Conservation (phyloP, 352 stramenopile genomes). For the Globisporangium carolinianum region DNA sequence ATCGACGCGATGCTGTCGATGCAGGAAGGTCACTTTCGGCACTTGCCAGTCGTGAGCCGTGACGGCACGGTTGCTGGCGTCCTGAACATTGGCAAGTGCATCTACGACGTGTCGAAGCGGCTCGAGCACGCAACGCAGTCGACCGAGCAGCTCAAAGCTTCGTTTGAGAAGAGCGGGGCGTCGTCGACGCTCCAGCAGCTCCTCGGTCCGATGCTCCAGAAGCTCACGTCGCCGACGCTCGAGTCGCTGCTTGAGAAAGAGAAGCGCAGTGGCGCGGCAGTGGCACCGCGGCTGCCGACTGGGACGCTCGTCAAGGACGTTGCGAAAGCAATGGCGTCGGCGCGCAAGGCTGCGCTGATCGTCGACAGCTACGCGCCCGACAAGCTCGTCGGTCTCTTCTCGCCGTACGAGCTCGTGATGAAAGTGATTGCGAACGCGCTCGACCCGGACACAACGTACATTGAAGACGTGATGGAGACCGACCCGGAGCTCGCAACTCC, state of each 20-base stretch:
- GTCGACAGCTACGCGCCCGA: constrained; percentile 85
- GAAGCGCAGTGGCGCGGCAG: constrained; percentile 24
- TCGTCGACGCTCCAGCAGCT: constrained; percentile 75
- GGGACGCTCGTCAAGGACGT: constrained; percentile 79
- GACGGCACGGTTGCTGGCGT: constrained; percentile 90
- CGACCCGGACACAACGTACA: constrained; percentile 79
- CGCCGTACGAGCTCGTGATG: constrained; percentile 95
- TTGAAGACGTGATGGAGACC: constrained; percentile 89
- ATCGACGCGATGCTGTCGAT: constrained; percentile 97
- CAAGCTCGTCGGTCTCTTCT: constrained; percentile 93
- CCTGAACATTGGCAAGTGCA: constrained; percentile 97
- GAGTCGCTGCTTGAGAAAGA: constrained; percentile 84
- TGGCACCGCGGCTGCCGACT: constrained; percentile 74
- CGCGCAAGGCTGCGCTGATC: constrained; percentile 91
- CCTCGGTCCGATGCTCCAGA: constrained; percentile 75
- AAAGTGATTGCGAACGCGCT: constrained; percentile 93
- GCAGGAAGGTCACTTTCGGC: constrained; percentile 96
- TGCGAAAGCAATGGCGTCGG: constrained; percentile 65
- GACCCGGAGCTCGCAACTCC: constrained; percentile 74
- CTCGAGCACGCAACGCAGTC: constrained; percentile 89
- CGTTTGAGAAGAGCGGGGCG: constrained; percentile 62
- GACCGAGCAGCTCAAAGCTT: constrained; percentile 79
- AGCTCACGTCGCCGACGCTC: constrained; percentile 72
- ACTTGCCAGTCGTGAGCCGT: constrained; percentile 91
- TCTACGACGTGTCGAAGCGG: constrained; percentile 97